Evolutionary conservation across 1,139 yeast species (phyloP), one percentile per base, ranked within the genome.

Genomic region (Suhomyces kunorum): DNA sequence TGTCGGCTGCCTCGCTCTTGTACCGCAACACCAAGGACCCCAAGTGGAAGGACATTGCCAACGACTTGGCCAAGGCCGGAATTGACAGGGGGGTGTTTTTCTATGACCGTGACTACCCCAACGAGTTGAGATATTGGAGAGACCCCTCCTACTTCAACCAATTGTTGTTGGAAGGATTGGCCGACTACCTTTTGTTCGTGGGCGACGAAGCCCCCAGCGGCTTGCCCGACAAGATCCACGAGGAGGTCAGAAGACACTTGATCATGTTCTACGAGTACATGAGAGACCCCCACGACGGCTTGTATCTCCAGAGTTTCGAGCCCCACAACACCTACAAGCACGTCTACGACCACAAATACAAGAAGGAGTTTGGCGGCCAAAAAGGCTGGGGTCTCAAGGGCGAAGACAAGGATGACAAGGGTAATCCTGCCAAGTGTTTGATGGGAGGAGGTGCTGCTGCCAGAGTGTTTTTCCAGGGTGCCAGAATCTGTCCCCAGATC

Each of bases 381-480:
- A 80, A 81, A 56, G 63, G 66, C 24, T 78, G 72, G 63, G 74
- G 74, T 11, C 71, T 81, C 22, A 72, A 73, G 50, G 68, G 64
- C 12, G 82, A 76, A 34, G 72, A 68, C 36, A 63, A 64, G 30
- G 62, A 58, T 39, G 76, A 67, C 15, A 56, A 61, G 32, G 66
- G 68, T 45, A 64, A 45, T 49, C 78, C 61, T 55, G 74, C 46
- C 55, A 80, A 81, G 55, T 77, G 82, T 44, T 64, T 83, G 49
- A 81, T 83, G 68, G 85, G 85, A 2, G 67, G 71, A 37, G 87
- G 80, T 8, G 67, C 85, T 6, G 88, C 87, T 14, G 87, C 87
- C 4, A 68, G 88, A 50, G 73, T 79, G 4, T 81, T 82, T 59
- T 80, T 81, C 62, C 87, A 81, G 58, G 83, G 82, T 28, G 87